A percentile compares a stretch with the other conserved stretches of the same genome.
These are phyloP conservation scores for Fusarium palustre DNA, from an alignment of 2,329 filamentous ascomycete genomes.

Conservation along the genomic window DNA sequence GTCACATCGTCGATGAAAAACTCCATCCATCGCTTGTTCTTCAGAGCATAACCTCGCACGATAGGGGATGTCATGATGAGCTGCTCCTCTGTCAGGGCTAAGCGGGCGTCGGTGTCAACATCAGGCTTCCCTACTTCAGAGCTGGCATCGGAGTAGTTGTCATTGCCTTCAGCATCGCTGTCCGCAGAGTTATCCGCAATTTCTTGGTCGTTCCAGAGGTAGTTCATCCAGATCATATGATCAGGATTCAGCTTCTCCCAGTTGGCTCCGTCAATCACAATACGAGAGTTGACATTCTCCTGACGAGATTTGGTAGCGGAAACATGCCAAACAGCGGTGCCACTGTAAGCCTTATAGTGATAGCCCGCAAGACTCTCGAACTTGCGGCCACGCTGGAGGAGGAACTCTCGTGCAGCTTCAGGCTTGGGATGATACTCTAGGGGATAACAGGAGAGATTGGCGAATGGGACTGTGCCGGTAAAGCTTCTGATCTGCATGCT, in stretches of 20 bases:
- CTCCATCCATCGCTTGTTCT: conserved; percentile 61
- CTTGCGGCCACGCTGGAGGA: conserved; percentile 56
- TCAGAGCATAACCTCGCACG: conserved; percentile 62
- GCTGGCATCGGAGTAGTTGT: background rate
- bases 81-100: conserved; percentile 54
- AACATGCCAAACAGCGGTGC: conserved; percentile 51
- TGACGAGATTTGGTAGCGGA: conserved; percentile 39
- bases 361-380: conserved; percentile 61
- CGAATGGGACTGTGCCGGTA: conserved; percentile 58
- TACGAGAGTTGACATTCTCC: conserved; percentile 48
- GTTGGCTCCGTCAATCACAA: conserved; percentile 49
- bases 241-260: conserved; percentile 50
- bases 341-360: conserved; percentile 61
- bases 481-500: conserved; percentile 56
- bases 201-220: background rate
- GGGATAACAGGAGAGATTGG: conserved; percentile 58
- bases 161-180: conserved; percentile 13
- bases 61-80: conserved; percentile 56
- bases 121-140: background rate
- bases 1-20: conserved; percentile 60
- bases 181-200: background rate
- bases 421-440: conserved; percentile 57
- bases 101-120: conserved; percentile 24
- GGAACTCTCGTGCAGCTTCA: conserved; percentile 49
- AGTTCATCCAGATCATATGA: conserved; percentile 38